Evolutionary conservation across 768 basidiomycete genomes (phyloP), one percentile per base, ranked within the genome.

Genomic region (Tylopilus vinaceipallidus): DNA sequence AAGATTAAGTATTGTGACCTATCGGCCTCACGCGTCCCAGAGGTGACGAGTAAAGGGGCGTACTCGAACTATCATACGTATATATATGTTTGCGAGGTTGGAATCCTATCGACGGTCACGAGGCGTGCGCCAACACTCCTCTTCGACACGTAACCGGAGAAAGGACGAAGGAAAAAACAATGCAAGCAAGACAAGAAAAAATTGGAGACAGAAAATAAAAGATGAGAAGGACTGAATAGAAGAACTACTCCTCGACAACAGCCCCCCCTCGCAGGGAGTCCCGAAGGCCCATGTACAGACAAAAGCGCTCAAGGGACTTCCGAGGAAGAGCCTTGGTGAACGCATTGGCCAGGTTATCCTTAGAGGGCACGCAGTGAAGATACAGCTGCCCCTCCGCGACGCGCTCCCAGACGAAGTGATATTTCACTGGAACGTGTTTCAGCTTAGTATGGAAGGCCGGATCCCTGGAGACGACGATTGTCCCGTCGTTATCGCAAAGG

Each of bases 341-440:
- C 3, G 34, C 34, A 9, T 35, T 17, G 6, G 34, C 34, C 3
- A 35, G 3, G 10, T 35, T 35, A 9, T 35, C 11, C 3, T n/a
- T 6, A 35, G 34, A 35, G 3, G 6, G 34, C 4, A 35, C 34
- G 9, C 11, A 17, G n/a, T 35, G 34, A 2, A 35, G 34, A 6
- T n/a, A 6, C n/a, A 35, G 6, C 10, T 35, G 4, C 6, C 2
- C 4, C 6, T 3, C 2, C 4, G 34, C 3, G n/a, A 35, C 34
- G 6, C 11, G 34, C 3, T 35, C 34, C 4, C 11, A 17, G 2
- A 35, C 2, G n/a, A 4, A 14, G 14, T 35, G 34, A 11, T n/a
- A 35, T 4, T 17, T 4, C 3, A 3, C 3, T 6, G 75, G 70
- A 48, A 79, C 72, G 54, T 77, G 77, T 56, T 78, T 80, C 10